These are phyloP conservation scores for Parascedosporium putredinis DNA, from an alignment of 2,329 filamentous ascomycete species.

Conservation along the genomic window DNA sequence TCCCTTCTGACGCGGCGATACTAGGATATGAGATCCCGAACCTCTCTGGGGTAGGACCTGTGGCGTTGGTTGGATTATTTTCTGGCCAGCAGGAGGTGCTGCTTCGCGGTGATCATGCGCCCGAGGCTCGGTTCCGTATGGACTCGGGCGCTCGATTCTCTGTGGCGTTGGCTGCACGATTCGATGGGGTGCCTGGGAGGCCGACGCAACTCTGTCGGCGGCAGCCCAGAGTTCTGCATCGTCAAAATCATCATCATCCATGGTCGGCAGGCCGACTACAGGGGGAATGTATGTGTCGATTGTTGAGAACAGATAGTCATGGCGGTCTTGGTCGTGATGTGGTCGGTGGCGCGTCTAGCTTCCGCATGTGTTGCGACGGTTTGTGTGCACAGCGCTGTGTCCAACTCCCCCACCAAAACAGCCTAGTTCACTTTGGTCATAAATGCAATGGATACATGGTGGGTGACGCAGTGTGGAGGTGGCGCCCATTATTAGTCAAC, in stretches of 20 bases:
- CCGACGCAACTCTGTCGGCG: conserved; percentile 6
- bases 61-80: conserved; percentile 77
- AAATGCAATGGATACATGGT: too few species aligned
- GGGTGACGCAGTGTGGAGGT: too few species aligned
- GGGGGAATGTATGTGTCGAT: too few species aligned
- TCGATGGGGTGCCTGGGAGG: conserved; percentile 1
- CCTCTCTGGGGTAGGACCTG: conserved; percentile 63
- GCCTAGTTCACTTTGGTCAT: too few species aligned
- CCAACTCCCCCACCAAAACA: too few species aligned
- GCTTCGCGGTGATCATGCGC: conserved; percentile 7
- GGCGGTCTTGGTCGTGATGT: too few species aligned
- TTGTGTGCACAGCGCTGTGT: too few species aligned
- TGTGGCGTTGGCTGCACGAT: neutral
- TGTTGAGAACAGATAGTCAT: too few species aligned
- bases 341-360: too few species aligned
- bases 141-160: neutral
- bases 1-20: conserved; percentile 86
- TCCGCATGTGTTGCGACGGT: too few species aligned
- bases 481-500: too few species aligned
- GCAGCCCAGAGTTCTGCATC: conserved; percentile 11
- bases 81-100: conserved; percentile 30
- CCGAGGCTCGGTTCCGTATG: conserved; percentile 4
- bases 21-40: conserved; percentile 68
- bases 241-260: conserved; percentile 13
- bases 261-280: neutral